These are phyloP conservation scores for Osmanthus fragrans DNA, from an alignment of 257 asterid genomes.

Conservation along the genomic window DNA sequence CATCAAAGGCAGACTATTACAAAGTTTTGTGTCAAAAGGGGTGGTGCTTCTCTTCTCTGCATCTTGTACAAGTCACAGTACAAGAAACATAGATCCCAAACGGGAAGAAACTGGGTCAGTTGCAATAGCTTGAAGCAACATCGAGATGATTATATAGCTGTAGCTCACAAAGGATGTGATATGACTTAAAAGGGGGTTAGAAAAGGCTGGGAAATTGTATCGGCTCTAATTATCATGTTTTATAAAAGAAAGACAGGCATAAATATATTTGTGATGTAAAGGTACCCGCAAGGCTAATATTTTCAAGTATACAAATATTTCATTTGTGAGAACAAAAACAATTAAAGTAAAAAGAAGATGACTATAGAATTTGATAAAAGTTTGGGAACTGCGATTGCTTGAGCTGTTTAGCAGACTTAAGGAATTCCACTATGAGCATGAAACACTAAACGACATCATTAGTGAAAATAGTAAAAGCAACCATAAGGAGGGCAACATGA, in stretches of 20 bases:
- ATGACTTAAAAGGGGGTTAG: background rate
- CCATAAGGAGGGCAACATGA: background rate
- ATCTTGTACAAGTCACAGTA: background rate
- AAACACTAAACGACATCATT: background rate
- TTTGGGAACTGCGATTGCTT: background rate
- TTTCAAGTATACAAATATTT: background rate
- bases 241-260: background rate
- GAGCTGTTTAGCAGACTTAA: background rate
- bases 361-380: background rate
- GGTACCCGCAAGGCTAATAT: background rate
- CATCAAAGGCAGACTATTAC: background rate
- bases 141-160: background rate
- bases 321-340: background rate
- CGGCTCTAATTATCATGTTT: background rate
- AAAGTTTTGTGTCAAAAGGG: background rate
- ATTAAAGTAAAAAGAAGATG: background rate
- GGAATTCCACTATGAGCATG: background rate
- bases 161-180: constrained; percentile 12
- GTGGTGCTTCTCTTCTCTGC: background rate
- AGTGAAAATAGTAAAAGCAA: background rate
- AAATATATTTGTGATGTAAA: background rate
- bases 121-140: background rate
- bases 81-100: background rate
- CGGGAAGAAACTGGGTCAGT: background rate
- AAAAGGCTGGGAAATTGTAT: background rate